Base-by-base conservation (phyloP, 306 rosid genomes). In the Clitoria ternatea region DNA sequence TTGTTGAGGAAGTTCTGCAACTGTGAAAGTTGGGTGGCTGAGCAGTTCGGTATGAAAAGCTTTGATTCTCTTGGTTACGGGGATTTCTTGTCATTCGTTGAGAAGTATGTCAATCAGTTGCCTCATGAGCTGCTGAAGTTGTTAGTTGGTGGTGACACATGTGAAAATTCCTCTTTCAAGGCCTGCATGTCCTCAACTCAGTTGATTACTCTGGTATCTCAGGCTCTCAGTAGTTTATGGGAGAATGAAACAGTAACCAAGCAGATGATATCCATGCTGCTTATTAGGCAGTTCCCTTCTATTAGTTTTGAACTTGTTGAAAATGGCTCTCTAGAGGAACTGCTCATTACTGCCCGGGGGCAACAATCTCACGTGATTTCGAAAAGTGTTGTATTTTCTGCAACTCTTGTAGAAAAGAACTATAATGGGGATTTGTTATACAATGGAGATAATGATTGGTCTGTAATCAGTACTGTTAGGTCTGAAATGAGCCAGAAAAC, bases 61-160 rank as follows among this genome's bases (percentile, higher is more conserved):
- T 93, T 93, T 24, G 83, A 44, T 70, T 77, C 87, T 74, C 91
- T 93, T 62, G 98, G 98, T 75, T 40, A 77, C 66, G 97, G 96
- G 82, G 94, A 87, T 61, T 87, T 93, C 66, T 70, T 84, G 59
- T 72, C 26, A 13, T 85, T 93, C 64, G 66, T 93, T 63, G 92
- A 88, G 79, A 87, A 85, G 57, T 44, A 84, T 60, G 45, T 70
- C 75, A 14, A 75, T 77, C 82, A 81, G 65, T 87, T 94, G 17
- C 97, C 98, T 40, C 73, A 47, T 37, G 88, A 85, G 76, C 74
- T 87, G 19, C 74, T 61, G 70, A 65, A 84, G 69, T 76, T 84
- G 62, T 73, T 87, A 30, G 62, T 33, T 54, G 79, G 82, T 54
- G 79, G 82, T 78, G 79, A 79, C 20, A 44, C 23, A 44, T 67